These are phyloP conservation scores for Goffeauzyma gilvescens DNA, from an alignment of 768 basidiomycete genomes.

Conservation along the genomic window DNA sequence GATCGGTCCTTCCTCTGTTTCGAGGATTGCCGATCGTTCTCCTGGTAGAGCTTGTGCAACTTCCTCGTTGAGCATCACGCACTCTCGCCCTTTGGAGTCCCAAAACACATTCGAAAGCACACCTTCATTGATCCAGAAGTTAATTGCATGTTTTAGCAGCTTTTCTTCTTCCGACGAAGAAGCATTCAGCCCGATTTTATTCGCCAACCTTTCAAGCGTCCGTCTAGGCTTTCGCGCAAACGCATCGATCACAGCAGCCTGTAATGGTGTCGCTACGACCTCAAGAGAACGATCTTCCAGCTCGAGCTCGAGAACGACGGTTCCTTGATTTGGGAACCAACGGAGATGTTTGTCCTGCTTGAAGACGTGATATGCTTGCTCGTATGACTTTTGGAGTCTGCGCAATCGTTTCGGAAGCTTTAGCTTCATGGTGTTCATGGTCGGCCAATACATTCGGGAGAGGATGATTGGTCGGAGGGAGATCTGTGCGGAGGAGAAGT, in stretches of 20 bases:
- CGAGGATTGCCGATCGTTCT: too few relatives aligned
- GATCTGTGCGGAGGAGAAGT: slow-evolving; percentile 35
- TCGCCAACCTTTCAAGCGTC: too few relatives aligned
- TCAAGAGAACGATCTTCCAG: slow-evolving; percentile 60
- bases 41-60: too few relatives aligned
- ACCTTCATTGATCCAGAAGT: slow-evolving; percentile 14
- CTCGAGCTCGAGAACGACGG: slow-evolving; percentile 58
- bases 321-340: slow-evolving; percentile 79
- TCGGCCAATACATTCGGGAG: slow-evolving; percentile 88
- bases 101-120: too few relatives aligned
- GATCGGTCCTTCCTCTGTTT: too few relatives aligned
- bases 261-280: slow-evolving; percentile 62
- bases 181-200: too few relatives aligned
- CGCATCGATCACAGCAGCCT: slow-evolving; percentile 75
- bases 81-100: too few relatives aligned
- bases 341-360: slow-evolving; percentile 82
- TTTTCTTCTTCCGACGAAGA: slow-evolving; percentile 7
- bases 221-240: too few relatives aligned
- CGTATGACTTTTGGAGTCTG: slow-evolving; percentile 59
- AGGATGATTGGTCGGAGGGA: slow-evolving; percentile 74
- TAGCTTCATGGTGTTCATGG: slow-evolving; percentile 52
- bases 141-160: slow-evolving; percentile 9
- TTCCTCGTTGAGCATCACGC: too few relatives aligned
- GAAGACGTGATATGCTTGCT: slow-evolving; percentile 54
- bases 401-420: slow-evolving; percentile 45